These are phyloP conservation scores for Schoenoplectus triqueter DNA, from an alignment of 202 grass and related monocot genomes.

Conservation along the genomic window DNA sequence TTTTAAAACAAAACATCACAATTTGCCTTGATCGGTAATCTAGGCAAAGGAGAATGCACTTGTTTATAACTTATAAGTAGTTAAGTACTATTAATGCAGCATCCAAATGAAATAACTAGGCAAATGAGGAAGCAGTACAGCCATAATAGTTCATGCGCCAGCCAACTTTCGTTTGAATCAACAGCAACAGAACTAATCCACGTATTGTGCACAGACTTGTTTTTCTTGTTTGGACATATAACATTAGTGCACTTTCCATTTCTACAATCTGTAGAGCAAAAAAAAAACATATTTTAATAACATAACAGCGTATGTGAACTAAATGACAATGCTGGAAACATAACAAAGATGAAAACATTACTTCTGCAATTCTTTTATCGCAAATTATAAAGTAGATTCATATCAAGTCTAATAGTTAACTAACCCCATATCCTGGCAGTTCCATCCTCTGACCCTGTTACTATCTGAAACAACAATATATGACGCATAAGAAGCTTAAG, in stretches of 20 bases:
- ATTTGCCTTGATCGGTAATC: not conserved
- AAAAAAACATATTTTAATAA: slow-evolving; percentile 32
- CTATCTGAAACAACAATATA: slow-evolving; percentile 59
- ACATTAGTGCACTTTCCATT: slow-evolving; percentile 65
- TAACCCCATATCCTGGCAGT: slow-evolving; percentile 93
- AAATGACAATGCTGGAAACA: slow-evolving; percentile 20
- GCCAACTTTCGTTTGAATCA: slow-evolving; percentile 88
- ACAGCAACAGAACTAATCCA: slow-evolving; percentile 79
- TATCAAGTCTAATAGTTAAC: slow-evolving; percentile 36
- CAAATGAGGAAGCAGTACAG: not conserved
- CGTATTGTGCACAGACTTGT: slow-evolving; percentile 48
- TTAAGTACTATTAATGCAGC: not conserved
- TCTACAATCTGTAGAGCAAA: slow-evolving; percentile 70
- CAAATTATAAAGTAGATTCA: not conserved
- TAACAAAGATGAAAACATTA: slow-evolving; percentile 17
- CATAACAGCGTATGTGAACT: not conserved
- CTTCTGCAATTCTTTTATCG: not conserved
- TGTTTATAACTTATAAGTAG: not conserved
- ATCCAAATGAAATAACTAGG: not conserved
- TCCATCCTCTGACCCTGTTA: slow-evolving; percentile 97
- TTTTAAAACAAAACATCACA: not conserved
- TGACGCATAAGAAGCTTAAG: not conserved
- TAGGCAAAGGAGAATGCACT: not conserved
- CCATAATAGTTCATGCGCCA: slow-evolving; percentile 50
- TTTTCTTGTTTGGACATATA: slow-evolving; percentile 62